Base-by-base conservation (phyloP, 2,329 filamentous ascomycete genomes). In the Microsporum canis region DNA sequence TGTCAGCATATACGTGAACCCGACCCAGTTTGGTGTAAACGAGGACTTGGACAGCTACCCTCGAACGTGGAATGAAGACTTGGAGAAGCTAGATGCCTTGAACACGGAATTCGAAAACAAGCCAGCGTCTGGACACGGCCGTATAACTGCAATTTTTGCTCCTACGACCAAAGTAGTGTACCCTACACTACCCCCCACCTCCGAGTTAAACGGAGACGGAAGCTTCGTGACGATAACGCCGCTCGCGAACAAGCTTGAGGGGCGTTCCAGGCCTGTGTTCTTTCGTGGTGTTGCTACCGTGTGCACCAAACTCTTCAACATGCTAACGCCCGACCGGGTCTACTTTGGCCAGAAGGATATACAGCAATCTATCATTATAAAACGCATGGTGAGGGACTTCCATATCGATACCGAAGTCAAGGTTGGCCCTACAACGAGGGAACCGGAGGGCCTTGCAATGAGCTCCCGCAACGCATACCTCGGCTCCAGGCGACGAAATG, bases 281-380 rank as follows among this genome's bases (percentile, higher is more conserved):
- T 99, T 99, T 76, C 83, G 94, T 57, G 94, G 94, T 43, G 94
- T 99, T 38, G 91, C 94, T 23, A 99, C 94, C 1, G 88, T 99
- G 1, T 96, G 91, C 77, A 94, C 92, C 83, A 99, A 95, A 76
- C 77, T 95, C 12, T 92, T 95, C 76, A 91, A 91, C 69, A 88
- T 91, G 60, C 85, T 89, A 53, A 80, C 84, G 65, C 87, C 89
- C 3, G 87, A 91, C 61, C 82, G 82, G 51, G 89, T 90, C 3
- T 94, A 96, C 76, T 96, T 99, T 77, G 94, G 94, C 3, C 94
- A 97, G 74, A 99, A 99, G 77, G 94, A 99, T 73, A 85, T 96
- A 23, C 94, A 99, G 78, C 94, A 99, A 76, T 95, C 91, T 0
- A 88, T 95, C 17, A 83, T 99, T 8, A 88, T 99, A 69, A 86